phyloP scores from a whole-genome alignment of 768 basidiomycete species.

The Mycena vulgaris region DNA sequence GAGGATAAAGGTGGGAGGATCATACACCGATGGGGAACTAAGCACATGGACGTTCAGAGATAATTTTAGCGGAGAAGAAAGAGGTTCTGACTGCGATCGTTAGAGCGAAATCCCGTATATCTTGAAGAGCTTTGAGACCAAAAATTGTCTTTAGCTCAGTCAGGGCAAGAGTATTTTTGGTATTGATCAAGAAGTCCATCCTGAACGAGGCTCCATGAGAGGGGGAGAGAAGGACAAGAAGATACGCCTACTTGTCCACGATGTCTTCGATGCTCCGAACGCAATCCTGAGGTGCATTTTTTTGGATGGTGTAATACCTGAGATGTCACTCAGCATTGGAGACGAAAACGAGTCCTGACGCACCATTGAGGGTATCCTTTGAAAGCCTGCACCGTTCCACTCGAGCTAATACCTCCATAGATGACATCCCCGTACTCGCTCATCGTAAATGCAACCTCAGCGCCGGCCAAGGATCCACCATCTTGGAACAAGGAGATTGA shows the following conservation, averaged over 20 bases:
- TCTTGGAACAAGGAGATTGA: constrained; percentile 11
- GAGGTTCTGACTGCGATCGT: constrained; percentile 28
- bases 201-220: constrained; percentile 9
- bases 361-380: constrained; percentile 30
- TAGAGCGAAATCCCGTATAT: constrained; percentile 27
- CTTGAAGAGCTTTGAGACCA: constrained; percentile 25
- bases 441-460: constrained; percentile 27
- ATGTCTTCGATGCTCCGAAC: constrained; percentile 30
- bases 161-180: constrained; percentile 18
- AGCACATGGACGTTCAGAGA: constrained; percentile 21
- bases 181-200: constrained; percentile 32
- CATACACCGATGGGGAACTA: constrained; percentile 35
- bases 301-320: constrained; percentile 34
- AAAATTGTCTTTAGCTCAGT: constrained; percentile 26
- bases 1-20: constrained; percentile 26
- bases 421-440: constrained; percentile 26
- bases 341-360: neutral
- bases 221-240: neutral
- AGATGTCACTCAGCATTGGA: neutral
- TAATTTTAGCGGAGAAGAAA: constrained; percentile 23
- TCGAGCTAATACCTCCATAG: constrained; percentile 32
- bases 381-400: constrained; percentile 27
- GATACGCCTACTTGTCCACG: constrained; percentile 30
- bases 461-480: constrained; percentile 31
- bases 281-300: constrained; percentile 31